phyloP scores from a whole-genome alignment of 768 basidiomycete genomes.

The Termitomyces sp. region DNA sequence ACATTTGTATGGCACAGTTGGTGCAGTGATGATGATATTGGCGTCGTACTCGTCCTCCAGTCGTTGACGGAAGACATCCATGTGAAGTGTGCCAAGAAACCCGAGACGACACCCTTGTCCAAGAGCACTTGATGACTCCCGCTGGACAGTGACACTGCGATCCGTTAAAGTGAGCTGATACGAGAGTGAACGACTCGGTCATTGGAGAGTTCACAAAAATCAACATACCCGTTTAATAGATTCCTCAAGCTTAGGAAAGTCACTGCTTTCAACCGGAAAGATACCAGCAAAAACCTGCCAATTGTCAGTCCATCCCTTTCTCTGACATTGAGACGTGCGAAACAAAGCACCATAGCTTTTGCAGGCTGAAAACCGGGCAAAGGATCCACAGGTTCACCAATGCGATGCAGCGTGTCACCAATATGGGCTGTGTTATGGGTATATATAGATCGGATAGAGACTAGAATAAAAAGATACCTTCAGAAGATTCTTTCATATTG shows the following conservation, averaged over 20 bases:
- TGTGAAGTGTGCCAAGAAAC: slow-evolving; percentile 92
- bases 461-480: slow-evolving; percentile 46
- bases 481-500: slow-evolving; percentile 96
- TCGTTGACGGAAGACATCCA: slow-evolving; percentile 94
- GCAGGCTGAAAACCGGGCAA: slow-evolving; percentile 89
- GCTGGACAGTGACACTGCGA: slow-evolving; percentile 82
- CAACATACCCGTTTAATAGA: slow-evolving; percentile 77
- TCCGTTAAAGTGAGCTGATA: slow-evolving; percentile 76
- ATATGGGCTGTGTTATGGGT: slow-evolving; percentile 61
- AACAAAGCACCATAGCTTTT: slow-evolving; percentile 76
- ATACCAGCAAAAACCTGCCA: slow-evolving; percentile 87
- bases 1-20: slow-evolving; percentile 93
- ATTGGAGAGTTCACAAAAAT: background rate
- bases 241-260: slow-evolving; percentile 93
- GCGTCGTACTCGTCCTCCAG: slow-evolving; percentile 96
- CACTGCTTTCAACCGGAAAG: slow-evolving; percentile 86
- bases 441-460: background rate
- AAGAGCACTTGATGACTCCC: slow-evolving; percentile 89
- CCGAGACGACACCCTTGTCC: slow-evolving; percentile 95
- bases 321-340: background rate
- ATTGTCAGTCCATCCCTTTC: background rate
- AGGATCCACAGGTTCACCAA: slow-evolving; percentile 68
- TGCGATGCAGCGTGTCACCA: slow-evolving; percentile 86
- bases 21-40: slow-evolving; percentile 91
- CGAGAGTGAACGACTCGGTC: slow-evolving; percentile 11